Evolutionary conservation across 306 rosid species (phyloP), one percentile per base, ranked within the genome.

Genomic region (Arachis hypogaea): DNA sequence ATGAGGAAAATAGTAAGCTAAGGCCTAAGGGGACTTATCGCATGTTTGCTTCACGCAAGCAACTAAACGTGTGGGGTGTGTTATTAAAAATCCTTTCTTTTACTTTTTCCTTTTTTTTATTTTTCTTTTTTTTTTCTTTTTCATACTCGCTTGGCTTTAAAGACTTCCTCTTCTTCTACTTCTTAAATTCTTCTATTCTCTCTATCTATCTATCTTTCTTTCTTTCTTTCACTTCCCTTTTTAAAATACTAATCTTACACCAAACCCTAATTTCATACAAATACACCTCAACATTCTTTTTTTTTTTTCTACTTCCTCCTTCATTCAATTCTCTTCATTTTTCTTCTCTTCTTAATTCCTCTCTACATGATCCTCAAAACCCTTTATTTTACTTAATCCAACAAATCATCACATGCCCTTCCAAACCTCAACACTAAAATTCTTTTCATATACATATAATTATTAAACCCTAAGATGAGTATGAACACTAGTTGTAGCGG

Each of bases 21-120:
- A 33, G 38, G 38, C 38, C 38, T 33, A 33, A 33, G 4, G 52
- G 86, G 85, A 77, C 86, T 85, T 84, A 86, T 91, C 86, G 77
- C 86, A 82, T 89, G 93, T 87, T 93, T 93, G 93, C 97, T 93
- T 93, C 96, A 93, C 97, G 97, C 98, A 89, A 93, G 67, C 83
- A 82, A 82, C 88, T 85, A 86, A 85, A 86, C 84, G 88, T 85
- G 80, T 68, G 79, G 64, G 14, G 86, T 33, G 38, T 33, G 38
- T 33, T 33, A 33, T 33, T 33, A 2, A 33, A 33, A 33, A 33
- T 4, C 38, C 38, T 33, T 33, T 33, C 3, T 33, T 33, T 33
- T 33, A 33, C 38, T 4, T 33, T 33, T 33, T 33, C 38, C 38
- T 33, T 33, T 33, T 33, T 33, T 33, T 33, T 2, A 0, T 33